Evolutionary conservation across 1,284 basidiomycete genomes (phyloP), one percentile per base, ranked within the genome.

Genomic region (Lignosus rhinocerotis): DNA sequence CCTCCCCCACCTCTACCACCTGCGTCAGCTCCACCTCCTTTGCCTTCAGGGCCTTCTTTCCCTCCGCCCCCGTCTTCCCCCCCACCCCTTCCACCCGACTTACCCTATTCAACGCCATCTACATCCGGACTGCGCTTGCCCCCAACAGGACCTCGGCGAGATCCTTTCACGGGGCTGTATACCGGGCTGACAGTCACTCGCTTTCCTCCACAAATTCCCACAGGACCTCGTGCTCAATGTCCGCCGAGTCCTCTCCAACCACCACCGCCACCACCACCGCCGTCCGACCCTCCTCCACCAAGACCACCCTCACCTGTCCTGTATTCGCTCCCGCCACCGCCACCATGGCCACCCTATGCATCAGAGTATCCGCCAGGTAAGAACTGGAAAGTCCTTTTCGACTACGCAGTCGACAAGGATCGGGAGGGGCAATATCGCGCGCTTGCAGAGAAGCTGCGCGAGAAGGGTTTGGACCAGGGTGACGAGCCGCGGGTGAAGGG

Each of bases 361-460:
- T 73, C 71, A 41, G 77, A 78, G 64, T 85, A 79, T 62, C 76
- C 85, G 0, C 60, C 71, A 5, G 76, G 75, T 34, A 79, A 74
- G 55, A 71, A 82, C 43, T 87, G 79, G 73, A 84, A 82, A 65
- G 78, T 90, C 14, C 68, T 87, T 10, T 91, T 81, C 68, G 89
- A 92, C 67, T 81, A 85, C 39, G 64, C 74, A 2, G 68, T 80
- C 31, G 81, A 85, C 65, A 78, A 76, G 68, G 78, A 81, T 53
- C 68, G 72, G 3, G 76, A 81, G 44, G 73, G 74, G 42, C 65
- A 72, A 66, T 78, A 79, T 59, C 80, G 80, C 16, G 65, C 70
- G 9, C 73, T 87, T 14, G 77, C 86, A 25, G 84, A 86, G 61
- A 80, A 79, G 64, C 73, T 87, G 31, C 77, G 81, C 31, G 70